Evolutionary conservation across 2,329 filamentous ascomycete genomes (phyloP), one percentile per base, ranked within the genome.

Genomic region (Fusarium miscanthi): DNA sequence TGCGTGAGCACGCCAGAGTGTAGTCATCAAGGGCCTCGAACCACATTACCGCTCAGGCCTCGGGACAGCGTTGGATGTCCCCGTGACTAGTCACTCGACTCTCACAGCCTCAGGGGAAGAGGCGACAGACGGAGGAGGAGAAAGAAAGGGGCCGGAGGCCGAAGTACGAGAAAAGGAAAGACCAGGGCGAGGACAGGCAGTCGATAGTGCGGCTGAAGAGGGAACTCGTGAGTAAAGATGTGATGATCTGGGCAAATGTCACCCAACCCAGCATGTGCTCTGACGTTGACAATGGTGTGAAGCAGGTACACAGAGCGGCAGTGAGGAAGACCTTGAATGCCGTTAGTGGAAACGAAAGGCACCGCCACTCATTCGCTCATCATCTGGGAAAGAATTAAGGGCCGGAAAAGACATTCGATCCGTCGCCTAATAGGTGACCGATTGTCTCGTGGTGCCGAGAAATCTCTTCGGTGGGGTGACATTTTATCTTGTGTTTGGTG

Each of bases 391-490:
- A 49, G 57, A 65, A 58, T 68, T 41, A 65, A 54, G 70, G 59
- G 54, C 57, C 46, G 48, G 49, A 16, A 69, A 74, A 72, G 70
- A 76, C 75, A 74, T 74, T 76, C 73, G 73, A 77, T 70, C 70
- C 53, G 68, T 76, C 65, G 62, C 67, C 76, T 74, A 73, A 76
- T 63, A 51, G 57, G 77, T 77, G 76, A 75, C 63, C 54, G 71
- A 72, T 72, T 72, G 73, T 75, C 76, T 77, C 74, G 76, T 77
- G 76, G 74, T 75, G 66, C 71, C 71, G 74, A 64, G 69, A 77
- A 77, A 74, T 76, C 75, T 77, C 69, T 76, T 76, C 67, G 56
- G 76, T 77, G 76, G 76, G 76, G 76, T 77, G 76, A 77, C 71
- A 63, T 73, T 74, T 56, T 63, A 56, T 72, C 63, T 74, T 61